phyloP scores from a whole-genome alignment of 1,284 basidiomycete species.

The Ustilago xerochloae region DNA sequence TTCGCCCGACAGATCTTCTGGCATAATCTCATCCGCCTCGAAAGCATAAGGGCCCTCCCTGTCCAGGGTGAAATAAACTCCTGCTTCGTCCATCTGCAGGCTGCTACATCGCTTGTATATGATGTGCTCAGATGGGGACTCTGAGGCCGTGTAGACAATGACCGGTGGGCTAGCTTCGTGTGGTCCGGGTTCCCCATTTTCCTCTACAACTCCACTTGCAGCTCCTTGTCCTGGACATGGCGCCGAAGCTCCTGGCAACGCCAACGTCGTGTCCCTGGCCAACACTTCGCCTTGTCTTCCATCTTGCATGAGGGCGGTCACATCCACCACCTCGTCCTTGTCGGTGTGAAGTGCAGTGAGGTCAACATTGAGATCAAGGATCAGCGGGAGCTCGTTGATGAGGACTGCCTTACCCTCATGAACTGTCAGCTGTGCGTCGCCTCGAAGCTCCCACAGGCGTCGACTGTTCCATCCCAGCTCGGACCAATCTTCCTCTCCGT shows the following conservation, averaged over 20 bases:
- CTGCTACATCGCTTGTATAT: conserved; percentile 33
- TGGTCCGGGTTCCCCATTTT: not conserved
- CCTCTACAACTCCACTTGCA: not conserved
- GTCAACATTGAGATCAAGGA: conserved; percentile 14
- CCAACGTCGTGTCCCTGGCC: not conserved
- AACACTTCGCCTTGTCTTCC: too few relatives aligned
- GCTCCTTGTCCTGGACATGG: not conserved
- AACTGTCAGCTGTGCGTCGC: conserved; percentile 43
- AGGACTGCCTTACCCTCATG: conserved; percentile 45
- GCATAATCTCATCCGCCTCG: not conserved
- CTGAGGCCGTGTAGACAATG: conserved; percentile 16
- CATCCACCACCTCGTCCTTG: not conserved
- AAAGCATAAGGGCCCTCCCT: too few relatives aligned
- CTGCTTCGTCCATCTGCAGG: conserved; percentile 42
- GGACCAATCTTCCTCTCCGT: conserved; percentile 6
- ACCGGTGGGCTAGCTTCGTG: conserved; percentile 1
- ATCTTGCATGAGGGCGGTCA: not conserved
- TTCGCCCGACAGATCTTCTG: not conserved
- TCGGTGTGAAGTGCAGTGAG: not conserved
- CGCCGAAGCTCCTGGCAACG: not conserved
- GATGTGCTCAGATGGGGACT: not conserved
- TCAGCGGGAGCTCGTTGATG: conserved; percentile 21
- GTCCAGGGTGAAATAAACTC: conserved; percentile 21
- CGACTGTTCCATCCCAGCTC: conserved; percentile 27
- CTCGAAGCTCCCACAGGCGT: conserved; percentile 28